Conservation (phyloP, 805 yeast species). For the Debaryomyces prosopidis region DNA sequence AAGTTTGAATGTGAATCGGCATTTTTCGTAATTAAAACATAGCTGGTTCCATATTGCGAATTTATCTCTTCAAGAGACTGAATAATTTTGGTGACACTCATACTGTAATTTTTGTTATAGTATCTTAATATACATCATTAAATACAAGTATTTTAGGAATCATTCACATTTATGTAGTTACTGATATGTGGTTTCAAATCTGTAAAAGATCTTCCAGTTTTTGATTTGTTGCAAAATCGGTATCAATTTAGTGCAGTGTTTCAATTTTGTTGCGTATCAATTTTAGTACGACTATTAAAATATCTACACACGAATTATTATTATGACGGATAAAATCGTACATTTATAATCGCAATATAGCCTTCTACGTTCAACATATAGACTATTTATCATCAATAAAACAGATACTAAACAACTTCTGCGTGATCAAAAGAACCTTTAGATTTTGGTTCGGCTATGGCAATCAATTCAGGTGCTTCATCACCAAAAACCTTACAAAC, state of each 20-base stretch:
- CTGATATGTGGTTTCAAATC: neutral
- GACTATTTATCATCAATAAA: neutral
- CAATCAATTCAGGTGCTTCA: constrained; percentile 1
- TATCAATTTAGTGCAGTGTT: neutral
- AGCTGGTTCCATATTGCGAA: neutral
- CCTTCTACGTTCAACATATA: too few species aligned
- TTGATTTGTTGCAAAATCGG: constrained; percentile 1
- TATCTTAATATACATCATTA: constrained; percentile 1
- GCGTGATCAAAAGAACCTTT: neutral
- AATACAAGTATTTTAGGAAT: neutral
- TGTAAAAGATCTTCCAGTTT: neutral
- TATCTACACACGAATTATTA: too few species aligned
- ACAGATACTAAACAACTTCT: neutral
- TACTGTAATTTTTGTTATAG: neutral
- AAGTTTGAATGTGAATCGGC: neutral
- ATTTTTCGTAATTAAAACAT: neutral
- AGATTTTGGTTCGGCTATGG: neutral
- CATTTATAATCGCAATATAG: too few species aligned
- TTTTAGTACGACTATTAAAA: neutral
- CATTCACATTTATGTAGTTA: constrained; percentile 1
- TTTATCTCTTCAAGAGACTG: neutral
- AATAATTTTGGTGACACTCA: neutral
- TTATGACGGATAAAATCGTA: too few species aligned
- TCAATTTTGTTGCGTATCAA: neutral
- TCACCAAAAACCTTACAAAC: constrained; percentile 32